These are phyloP conservation scores for Daldinia grandis DNA, from an alignment of 495 filamentous ascomycete species.

Conservation along the genomic window DNA sequence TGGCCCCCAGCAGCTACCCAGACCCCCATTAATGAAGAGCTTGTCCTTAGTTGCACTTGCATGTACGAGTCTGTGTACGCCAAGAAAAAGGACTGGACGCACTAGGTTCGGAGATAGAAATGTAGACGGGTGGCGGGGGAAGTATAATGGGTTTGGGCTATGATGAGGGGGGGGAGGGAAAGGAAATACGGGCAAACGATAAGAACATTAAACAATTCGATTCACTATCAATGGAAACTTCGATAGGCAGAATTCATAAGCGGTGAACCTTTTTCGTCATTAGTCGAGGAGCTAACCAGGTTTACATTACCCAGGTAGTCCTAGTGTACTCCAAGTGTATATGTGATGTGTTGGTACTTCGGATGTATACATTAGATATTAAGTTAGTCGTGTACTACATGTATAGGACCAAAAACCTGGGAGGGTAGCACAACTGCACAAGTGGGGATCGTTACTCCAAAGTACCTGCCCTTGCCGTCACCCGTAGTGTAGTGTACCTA, in stretches of 20 bases:
- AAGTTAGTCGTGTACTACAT: no score
- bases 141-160: not conserved
- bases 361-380: no score
- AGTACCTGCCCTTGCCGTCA: no score
- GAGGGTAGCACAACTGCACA: no score
- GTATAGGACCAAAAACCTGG: no score
- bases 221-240: slow-evolving; percentile 6
- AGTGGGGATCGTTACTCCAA: no score
- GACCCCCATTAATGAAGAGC: slow-evolving; percentile 5
- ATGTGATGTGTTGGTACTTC: no score
- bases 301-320: not conserved
- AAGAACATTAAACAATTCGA: slow-evolving; percentile 24
- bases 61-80: slow-evolving; percentile 18
- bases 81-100: slow-evolving; percentile 23
- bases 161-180: not conserved
- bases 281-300: not conserved
- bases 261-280: slow-evolving; percentile 35
- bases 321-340: not conserved
- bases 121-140: slow-evolving; percentile 21
- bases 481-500: no score
- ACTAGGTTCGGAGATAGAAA: slow-evolving; percentile 38
- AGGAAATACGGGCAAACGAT: slow-evolving; percentile 12
- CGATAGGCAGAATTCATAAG: slow-evolving; percentile 30
- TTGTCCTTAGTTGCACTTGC: slow-evolving; percentile 1
- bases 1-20: slow-evolving; percentile 4